Evolutionary conservation across 495 filamentous ascomycete species (phyloP).

Genomic region (Penicillium odoratum): DNA sequence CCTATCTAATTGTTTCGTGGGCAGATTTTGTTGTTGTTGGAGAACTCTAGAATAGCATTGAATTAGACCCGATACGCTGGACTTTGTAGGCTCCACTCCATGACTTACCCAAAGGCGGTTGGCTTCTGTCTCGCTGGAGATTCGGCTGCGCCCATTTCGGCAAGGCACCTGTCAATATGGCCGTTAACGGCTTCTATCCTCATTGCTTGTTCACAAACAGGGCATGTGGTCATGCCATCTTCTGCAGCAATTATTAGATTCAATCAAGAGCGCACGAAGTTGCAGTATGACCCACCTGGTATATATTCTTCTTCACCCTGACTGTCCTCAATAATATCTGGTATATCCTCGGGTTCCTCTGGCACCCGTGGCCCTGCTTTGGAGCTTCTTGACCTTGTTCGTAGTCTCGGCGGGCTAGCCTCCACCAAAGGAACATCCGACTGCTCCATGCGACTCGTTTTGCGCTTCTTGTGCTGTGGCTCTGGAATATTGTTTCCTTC

Average conservation of each 20-base stretch:
- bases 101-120: conserved; percentile 33
- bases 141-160: conserved; percentile 5
- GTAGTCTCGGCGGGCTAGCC: conserved; percentile 30
- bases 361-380: not conserved
- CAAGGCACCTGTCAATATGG: conserved; percentile 70
- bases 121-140: conserved; percentile 20
- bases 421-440: conserved; percentile 11
- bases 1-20: conserved; percentile 49
- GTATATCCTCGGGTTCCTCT: not conserved
- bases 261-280: conserved; percentile 5
- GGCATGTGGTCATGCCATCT: conserved; percentile 79
- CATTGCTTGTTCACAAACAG: conserved; percentile 75
- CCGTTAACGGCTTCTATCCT: conserved; percentile 69
- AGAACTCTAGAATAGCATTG: not conserved
- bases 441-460: conserved; percentile 34
- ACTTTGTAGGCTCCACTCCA: not conserved
- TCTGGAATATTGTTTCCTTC: conserved; percentile 18
- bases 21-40: conserved; percentile 13
- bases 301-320: conserved; percentile 44
- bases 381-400: conserved; percentile 36
- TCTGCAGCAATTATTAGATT: conserved; percentile 44
- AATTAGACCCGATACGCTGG: conserved; percentile 14
- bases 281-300: conserved; percentile 14
- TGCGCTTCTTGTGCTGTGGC: conserved; percentile 46
- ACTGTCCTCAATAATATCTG: conserved; percentile 40